Percentiles rank a stretch among this genome's conserved stretches.
phyloP scores from a whole-genome alignment of 805 yeast genomes.

The Metschnikowia kofuensis region DNA sequence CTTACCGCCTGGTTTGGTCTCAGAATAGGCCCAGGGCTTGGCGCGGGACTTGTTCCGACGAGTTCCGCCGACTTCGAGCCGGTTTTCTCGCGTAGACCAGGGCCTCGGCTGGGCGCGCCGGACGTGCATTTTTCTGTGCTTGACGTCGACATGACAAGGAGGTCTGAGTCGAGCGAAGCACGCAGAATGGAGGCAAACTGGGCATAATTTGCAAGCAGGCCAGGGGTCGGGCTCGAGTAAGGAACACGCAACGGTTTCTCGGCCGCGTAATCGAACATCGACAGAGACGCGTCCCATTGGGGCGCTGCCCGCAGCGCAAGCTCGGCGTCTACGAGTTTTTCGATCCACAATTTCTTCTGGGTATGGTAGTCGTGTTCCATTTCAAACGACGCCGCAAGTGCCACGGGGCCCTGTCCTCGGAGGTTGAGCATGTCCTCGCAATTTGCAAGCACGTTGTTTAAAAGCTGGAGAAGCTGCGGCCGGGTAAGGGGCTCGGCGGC shows the following conservation, averaged over 20 bases:
- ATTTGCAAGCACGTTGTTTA: constrained; percentile 22
- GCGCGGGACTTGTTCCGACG: not conserved
- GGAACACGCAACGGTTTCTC: not conserved
- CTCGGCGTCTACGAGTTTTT: constrained; percentile 9
- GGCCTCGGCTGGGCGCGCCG: not conserved
- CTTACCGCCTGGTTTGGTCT: too few relatives aligned
- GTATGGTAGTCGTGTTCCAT: constrained; percentile 24
- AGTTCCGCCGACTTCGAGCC: not conserved
- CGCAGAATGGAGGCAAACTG: constrained; percentile 2
- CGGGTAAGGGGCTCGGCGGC: not conserved
- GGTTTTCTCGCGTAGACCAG: not conserved
- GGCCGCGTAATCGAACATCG: not conserved
- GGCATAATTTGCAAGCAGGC: not conserved
- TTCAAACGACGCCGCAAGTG: constrained; percentile 30
- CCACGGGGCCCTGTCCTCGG: constrained; percentile 51
- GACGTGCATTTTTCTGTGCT: not conserved
- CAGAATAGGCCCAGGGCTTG: too few relatives aligned
- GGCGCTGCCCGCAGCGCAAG: constrained; percentile 1
- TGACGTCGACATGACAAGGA: not conserved
- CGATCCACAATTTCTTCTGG: constrained; percentile 9
- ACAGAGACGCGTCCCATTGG: constrained; percentile 7
- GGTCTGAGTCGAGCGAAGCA: constrained; percentile 5
- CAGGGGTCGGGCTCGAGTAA: not conserved
- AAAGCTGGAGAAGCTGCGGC: constrained; percentile 18
- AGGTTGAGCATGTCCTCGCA: constrained; percentile 38